Base-by-base conservation (phyloP, 805 yeast genomes). In the Kodamaea nitidulidarum region DNA sequence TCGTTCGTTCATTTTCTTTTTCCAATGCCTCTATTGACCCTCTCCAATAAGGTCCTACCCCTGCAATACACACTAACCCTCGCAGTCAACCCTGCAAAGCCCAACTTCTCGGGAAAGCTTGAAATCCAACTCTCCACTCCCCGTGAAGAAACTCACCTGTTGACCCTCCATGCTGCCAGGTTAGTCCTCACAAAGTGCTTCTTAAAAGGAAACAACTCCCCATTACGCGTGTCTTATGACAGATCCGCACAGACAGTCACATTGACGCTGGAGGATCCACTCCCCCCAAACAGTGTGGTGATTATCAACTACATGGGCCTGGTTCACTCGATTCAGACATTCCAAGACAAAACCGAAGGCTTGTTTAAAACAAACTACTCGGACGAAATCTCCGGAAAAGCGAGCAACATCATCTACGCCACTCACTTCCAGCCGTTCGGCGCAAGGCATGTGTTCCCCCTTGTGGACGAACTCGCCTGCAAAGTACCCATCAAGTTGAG, bases 391-490 rank as follows among this genome's bases (percentile, higher is more conserved):
- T 61, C 75, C 1, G 80, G 80, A 5, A 63, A 55, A 15, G 61
- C 80, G 1, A 70, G 75, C 42, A 72, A 75, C 44, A 71, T 61
- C 41, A 61, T 83, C 9, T 52, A 84, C 22, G 80, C 88, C 0
- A 81, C 93, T 1, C 93, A 85, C 51, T 70, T 78, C 31, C 90
- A 84, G 54, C 88, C 93, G 0, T 67, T 70, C 12, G 80, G 71
- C 46, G 81, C 88, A 3, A 67, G 82, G 47, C 52, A 54, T 35
- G 72, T 84, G 9, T 80, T 80, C 50, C 95, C 95, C 2, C 76
- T 83, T 49, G 51, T 84, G 9, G 93, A 84, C 55, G 88, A 83
- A 49, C 69, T 79, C 5, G 50, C 63, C n/a, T 56, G 61, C 22
- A 83, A 81, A 51, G 69, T 78, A 4, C 66, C 74, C 1, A 67